A percentile compares a stretch with the other conserved stretches of the same genome.
Evolutionary conservation across 257 asterid species (phyloP).

Genomic region (Cinchona pubescens): DNA sequence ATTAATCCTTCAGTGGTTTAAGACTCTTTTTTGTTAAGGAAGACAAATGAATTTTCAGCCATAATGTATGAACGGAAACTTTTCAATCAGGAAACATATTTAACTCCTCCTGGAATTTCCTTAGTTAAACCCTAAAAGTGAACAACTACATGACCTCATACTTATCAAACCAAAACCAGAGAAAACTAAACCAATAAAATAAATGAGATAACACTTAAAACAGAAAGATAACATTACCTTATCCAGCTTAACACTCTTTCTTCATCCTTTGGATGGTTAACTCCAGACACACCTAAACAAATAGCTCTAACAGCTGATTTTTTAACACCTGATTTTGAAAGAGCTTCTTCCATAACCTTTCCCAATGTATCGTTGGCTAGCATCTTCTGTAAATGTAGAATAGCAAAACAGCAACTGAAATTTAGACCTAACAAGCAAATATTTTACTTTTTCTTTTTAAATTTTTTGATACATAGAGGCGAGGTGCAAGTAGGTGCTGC

Average conservation of each 20-base stretch:
- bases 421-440: neutral
- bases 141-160: too few species aligned
- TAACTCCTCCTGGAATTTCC: neutral
- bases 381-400: constrained; percentile 47
- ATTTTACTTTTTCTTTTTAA: too few species aligned
- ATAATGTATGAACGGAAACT: neutral
- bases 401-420: neutral
- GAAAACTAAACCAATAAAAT: too few species aligned
- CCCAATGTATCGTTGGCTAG: constrained; percentile 71
- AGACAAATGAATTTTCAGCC: neutral
- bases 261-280: constrained; percentile 81
- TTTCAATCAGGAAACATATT: neutral
- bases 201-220: neutral
- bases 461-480: too few species aligned
- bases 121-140: too few species aligned
- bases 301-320: constrained; percentile 72
- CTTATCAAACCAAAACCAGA: too few species aligned
- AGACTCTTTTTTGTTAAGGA: neutral
- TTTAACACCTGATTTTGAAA: constrained; percentile 59
- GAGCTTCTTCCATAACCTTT: constrained; percentile 69
- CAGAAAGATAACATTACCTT: constrained; percentile 43
- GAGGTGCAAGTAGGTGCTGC: too few species aligned
- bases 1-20: too few species aligned
- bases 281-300: constrained; percentile 92
- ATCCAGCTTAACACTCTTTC: constrained; percentile 73